Conservation (phyloP, 2,329 filamentous ascomycete genomes). For the Trichoderma sp. region DNA sequence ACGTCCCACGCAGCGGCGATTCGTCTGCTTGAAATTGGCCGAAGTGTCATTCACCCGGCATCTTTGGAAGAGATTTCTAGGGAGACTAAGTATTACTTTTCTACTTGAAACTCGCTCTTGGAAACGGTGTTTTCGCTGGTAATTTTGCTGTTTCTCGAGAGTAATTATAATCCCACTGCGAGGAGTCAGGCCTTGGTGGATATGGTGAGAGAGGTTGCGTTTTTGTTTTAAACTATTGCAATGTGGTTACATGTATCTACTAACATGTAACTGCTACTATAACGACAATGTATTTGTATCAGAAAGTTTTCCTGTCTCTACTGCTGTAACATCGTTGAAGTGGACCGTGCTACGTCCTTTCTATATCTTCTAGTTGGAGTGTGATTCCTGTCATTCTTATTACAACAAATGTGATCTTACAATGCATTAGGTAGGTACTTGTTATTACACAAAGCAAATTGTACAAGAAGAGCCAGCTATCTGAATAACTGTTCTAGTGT, state of each 20-base stretch:
- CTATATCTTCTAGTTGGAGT: no score
- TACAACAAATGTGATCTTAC: no score
- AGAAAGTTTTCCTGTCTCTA: not conserved
- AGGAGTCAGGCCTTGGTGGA: no score
- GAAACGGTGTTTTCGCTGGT: not conserved
- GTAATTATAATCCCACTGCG: fast-evolving
- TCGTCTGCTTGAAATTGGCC: not conserved
- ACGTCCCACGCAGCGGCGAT: not conserved
- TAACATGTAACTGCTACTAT: not conserved
- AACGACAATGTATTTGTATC: fast-evolving
- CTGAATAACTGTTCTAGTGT: no score
- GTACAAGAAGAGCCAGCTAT: no score
- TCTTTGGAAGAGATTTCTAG: not conserved
- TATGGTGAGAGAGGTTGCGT: not conserved
- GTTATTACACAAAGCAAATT: no score
- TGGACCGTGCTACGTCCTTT: not conserved
- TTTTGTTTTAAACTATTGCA: not conserved
- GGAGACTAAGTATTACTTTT: not conserved
- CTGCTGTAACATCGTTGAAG: not conserved
- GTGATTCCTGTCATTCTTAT: no score
- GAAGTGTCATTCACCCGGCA: not conserved
- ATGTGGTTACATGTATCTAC: no score
- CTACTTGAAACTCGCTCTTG: not conserved
- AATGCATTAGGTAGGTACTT: no score
- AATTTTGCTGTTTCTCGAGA: not conserved